These are phyloP conservation scores for Tylopilus vinaceipallidus DNA, from an alignment of 768 basidiomycete genomes.

Conservation along the genomic window DNA sequence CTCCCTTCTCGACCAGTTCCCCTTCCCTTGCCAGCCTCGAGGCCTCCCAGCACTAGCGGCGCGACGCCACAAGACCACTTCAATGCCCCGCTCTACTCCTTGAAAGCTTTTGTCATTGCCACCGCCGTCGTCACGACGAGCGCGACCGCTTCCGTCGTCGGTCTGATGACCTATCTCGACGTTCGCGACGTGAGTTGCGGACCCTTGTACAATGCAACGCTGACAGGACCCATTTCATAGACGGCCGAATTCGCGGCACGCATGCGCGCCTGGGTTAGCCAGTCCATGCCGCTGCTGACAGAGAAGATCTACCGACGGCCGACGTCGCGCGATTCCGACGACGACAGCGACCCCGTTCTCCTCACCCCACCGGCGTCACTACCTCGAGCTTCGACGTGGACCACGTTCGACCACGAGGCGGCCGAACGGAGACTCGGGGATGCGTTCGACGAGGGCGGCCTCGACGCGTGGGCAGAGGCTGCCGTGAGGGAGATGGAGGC, in stretches of 20 bases:
- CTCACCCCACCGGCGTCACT: neutral
- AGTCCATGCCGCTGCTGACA: slow-evolving; percentile 48
- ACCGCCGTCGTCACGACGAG: slow-evolving; percentile 55
- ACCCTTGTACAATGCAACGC: neutral
- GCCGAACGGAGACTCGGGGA: slow-evolving; percentile 51
- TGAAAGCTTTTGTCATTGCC: slow-evolving; percentile 66
- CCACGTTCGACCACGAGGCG: slow-evolving; percentile 30
- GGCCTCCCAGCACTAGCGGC: neutral
- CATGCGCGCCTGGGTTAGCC: slow-evolving; percentile 51
- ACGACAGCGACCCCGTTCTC: slow-evolving; percentile 2
- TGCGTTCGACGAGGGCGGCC: slow-evolving; percentile 60
- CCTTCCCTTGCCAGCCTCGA: neutral
- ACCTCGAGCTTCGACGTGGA: neutral
- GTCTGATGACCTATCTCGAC: slow-evolving; percentile 51
- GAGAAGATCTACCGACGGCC: slow-evolving; percentile 51
- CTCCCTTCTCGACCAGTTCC: too few relatives aligned
- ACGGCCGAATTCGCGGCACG: slow-evolving; percentile 56
- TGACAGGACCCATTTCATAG: slow-evolving; percentile 29
- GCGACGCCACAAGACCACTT: slow-evolving; percentile 32
- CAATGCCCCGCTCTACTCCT: slow-evolving; percentile 51
- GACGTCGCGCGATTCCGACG: slow-evolving; percentile 19
- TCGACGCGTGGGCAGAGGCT: slow-evolving; percentile 53
- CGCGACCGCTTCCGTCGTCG: slow-evolving; percentile 44
- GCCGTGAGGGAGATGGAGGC: slow-evolving; percentile 55
- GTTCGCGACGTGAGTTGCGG: slow-evolving; percentile 53